Base-by-base conservation (phyloP, 345 rosid genomes). In the Moricandia arvensis region DNA sequence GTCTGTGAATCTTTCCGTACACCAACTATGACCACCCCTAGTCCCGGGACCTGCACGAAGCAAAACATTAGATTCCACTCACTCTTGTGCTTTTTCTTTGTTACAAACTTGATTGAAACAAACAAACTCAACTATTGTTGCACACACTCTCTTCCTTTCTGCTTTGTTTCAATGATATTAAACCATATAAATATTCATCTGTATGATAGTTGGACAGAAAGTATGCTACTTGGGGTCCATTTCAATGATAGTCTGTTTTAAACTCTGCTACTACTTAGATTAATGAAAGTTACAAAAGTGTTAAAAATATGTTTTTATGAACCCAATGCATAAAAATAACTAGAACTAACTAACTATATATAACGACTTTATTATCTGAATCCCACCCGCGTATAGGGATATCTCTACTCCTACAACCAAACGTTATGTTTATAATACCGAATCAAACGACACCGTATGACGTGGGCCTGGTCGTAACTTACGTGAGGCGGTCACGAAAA, bases 1-100 rank as follows among this genome's bases (percentile, higher is more conserved):
- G 93, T 93, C 76, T 86, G 90, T 55, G 97, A 90, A 77, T 93
- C 97, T 80, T 88, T 91, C 66, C 96, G 85, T 71, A 16, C 17
- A 11, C 98, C 98, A 15, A 91, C 96, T 45, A 94, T 87, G 59
- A 90, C 93, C 12, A 94, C 96, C 2, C 95, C 97, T 71, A 94
- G 76, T 49, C 97, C 97, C 18, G 97, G 97, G 37, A 90, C 97
- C 97, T 94, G 85, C 66, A 7, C 41, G 69, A 2, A 73, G 58
- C 45, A 24, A 41, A 16, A 55, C 30, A 31, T 38, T 12, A 37
- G 4, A 15, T 0, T 18, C 57, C 6, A 17, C 1, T 41, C n/a
- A 41, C 11, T 35, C 6, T 41, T 41, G 6, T 41, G 15, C 24
- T 21, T 21, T 21, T 21, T 21, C 45, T 11, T 41, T 41, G 1